Evolutionary conservation across 352 stramenopile genomes (phyloP).

Genomic region (Blastocystis sp.): DNA sequence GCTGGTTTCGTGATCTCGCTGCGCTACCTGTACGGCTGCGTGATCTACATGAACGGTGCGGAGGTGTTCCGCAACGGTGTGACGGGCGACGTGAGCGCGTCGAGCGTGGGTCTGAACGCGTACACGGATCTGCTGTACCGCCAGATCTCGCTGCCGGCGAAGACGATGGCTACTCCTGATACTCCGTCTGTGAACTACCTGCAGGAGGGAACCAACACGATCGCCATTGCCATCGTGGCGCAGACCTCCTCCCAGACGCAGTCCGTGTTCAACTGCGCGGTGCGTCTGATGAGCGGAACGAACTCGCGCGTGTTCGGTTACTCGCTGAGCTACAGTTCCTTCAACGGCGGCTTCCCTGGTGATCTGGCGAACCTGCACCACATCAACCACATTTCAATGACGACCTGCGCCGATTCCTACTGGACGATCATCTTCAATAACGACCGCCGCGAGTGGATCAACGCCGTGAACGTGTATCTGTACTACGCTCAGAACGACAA

Average conservation of each 20-base stretch:
- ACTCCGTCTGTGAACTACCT: not conserved
- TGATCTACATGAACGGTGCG: slow-evolving; percentile 19
- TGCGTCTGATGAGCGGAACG: not conserved
- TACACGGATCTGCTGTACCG: not conserved
- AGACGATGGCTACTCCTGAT: not conserved
- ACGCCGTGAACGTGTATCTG: not conserved
- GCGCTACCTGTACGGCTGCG: slow-evolving; percentile 37
- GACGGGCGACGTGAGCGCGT: not conserved
- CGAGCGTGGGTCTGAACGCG: not conserved
- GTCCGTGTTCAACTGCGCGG: not conserved
- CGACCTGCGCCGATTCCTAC: not conserved
- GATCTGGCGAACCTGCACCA: not conserved
- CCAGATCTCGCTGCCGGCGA: not conserved
- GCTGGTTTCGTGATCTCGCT: slow-evolving; percentile 50
- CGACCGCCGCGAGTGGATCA: slow-evolving; percentile 8
- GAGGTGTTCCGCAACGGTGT: slow-evolving; percentile 46
- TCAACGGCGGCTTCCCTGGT: not conserved
- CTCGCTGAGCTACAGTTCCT: not conserved
- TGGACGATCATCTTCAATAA: not conserved
- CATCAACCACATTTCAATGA: not conserved
- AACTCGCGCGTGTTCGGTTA: not conserved
- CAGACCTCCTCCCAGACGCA: not conserved
- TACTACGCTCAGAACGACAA: not conserved
- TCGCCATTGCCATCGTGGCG: slow-evolving; percentile 11
- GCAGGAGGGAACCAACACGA: slow-evolving; percentile 19